Percentiles rank a stretch among this genome's conserved stretches.
These are phyloP conservation scores for Epichloe coenophiala DNA, from an alignment of 2,329 filamentous ascomycete genomes.

Conservation along the genomic window DNA sequence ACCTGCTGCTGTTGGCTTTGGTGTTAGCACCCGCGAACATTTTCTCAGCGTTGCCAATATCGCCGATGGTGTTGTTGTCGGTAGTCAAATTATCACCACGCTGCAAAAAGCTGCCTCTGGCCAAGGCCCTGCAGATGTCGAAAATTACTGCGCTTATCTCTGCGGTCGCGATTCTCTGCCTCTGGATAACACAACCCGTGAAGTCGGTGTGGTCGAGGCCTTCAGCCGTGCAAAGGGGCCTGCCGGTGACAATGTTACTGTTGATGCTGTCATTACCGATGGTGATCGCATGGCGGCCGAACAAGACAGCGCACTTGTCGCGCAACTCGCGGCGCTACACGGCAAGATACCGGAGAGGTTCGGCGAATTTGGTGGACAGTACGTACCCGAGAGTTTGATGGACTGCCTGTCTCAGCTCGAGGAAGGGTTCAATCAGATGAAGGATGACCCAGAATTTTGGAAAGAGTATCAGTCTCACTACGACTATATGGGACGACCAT, in stretches of 20 bases:
- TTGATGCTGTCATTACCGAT: conserved; percentile 49
- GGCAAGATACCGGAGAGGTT: conserved; percentile 72
- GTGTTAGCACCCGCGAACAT: conserved; percentile 89
- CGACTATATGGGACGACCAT: conserved; percentile 91
- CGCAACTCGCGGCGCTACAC: conserved; percentile 74
- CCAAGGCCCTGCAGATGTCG: conserved; percentile 49
- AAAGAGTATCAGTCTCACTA: conserved; percentile 94
- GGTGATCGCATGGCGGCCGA: conserved; percentile 49
- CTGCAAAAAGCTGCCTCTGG: conserved; percentile 30
- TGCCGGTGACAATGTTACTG: conserved; percentile 30
- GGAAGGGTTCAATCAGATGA: conserved; percentile 75
- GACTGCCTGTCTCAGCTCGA: conserved; percentile 88
- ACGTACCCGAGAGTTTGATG: conserved; percentile 95
- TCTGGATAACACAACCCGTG: conserved; percentile 36
- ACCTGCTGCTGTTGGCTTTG: conserved; percentile 87
- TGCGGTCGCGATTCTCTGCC: conserved; percentile 30
- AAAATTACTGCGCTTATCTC: conserved; percentile 71
- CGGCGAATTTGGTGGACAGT: conserved; percentile 92
- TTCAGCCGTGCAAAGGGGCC: conserved; percentile 38
- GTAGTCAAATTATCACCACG: conserved; percentile 83
- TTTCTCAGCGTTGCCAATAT: conserved; percentile 74
- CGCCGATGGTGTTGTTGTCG: conserved; percentile 90
- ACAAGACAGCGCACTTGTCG: conserved; percentile 50
- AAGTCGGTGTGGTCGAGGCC: conserved; percentile 58
- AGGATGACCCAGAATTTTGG: conserved; percentile 86